phyloP scores from a whole-genome alignment of 2,329 filamentous ascomycete species.

The Thelonectria rubi region DNA sequence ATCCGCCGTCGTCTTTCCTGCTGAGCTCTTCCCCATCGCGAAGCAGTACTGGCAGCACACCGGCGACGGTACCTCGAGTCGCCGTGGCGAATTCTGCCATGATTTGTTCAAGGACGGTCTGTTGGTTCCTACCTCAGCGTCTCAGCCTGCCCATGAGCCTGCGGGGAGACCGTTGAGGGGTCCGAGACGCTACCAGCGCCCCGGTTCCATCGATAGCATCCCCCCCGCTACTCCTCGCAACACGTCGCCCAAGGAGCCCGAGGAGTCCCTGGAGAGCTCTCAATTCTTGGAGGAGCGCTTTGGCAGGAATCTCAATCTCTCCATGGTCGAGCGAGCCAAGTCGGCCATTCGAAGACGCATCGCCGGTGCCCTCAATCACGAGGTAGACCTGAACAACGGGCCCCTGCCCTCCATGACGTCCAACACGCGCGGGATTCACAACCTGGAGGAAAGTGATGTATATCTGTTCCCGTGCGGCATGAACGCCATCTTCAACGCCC shows the following conservation, averaged over 20 bases:
- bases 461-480: slow-evolving; percentile 91
- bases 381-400: slow-evolving; percentile 62
- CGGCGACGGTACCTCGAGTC: slow-evolving; percentile 90
- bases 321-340: slow-evolving; percentile 82
- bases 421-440: slow-evolving; percentile 65
- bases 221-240: slow-evolving; percentile 30
- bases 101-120: slow-evolving; percentile 75
- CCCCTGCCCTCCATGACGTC: slow-evolving; percentile 42
- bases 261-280: slow-evolving; percentile 70
- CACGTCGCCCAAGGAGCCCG: slow-evolving; percentile 34
- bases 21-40: slow-evolving; percentile 73
- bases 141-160: slow-evolving; percentile 40
- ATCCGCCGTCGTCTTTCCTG: slow-evolving; percentile 76
- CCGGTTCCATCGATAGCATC: slow-evolving; percentile 49
- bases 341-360: slow-evolving; percentile 88
- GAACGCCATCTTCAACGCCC: slow-evolving; percentile 92
- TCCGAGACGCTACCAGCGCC: slow-evolving; percentile 80
- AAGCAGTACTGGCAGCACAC: slow-evolving; percentile 98
- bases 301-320: slow-evolving; percentile 86
- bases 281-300: slow-evolving; percentile 94
- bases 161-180: slow-evolving; percentile 65
- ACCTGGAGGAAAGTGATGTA: slow-evolving; percentile 84
- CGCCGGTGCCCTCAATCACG: slow-evolving; percentile 80
- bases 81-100: slow-evolving; percentile 89
- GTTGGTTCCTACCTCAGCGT: slow-evolving; percentile 49